A percentile compares a stretch with the other conserved stretches of the same genome.
Conservation (phyloP, 805 yeast genomes). For the Monosporozyma servazzii region DNA sequence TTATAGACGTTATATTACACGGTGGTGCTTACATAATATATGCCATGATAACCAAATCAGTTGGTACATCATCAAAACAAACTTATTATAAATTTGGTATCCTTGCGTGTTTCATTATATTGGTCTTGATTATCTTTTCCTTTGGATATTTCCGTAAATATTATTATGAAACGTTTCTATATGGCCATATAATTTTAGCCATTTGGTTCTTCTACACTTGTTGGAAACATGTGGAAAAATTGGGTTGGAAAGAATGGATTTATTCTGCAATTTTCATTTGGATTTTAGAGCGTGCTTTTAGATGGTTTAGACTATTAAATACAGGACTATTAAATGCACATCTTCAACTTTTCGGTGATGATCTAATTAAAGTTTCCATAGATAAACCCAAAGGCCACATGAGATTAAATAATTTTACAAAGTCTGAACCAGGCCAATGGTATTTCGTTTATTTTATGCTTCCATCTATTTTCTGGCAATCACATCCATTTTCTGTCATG, state of each 20-base stretch:
- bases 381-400: slow-evolving; percentile 7
- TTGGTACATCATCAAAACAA: slow-evolving; percentile 6
- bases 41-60: slow-evolving; percentile 20
- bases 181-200: slow-evolving; percentile 36
- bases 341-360: slow-evolving; percentile 12
- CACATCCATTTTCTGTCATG: slow-evolving; percentile 49
- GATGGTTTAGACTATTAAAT: slow-evolving; percentile 28
- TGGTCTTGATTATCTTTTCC: slow-evolving; percentile 26
- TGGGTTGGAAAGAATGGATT: slow-evolving; percentile 37
- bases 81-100: slow-evolving; percentile 37
- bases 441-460: slow-evolving; percentile 40
- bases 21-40: slow-evolving; percentile 32
- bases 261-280: slow-evolving; percentile 33
- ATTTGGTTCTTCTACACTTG: slow-evolving; percentile 36
- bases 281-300: slow-evolving; percentile 34
- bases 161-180: slow-evolving; percentile 39
- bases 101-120: slow-evolving; percentile 26
- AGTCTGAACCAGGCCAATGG: slow-evolving; percentile 36
- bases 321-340: slow-evolving; percentile 17
- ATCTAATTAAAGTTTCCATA: slow-evolving; percentile 13
- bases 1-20: slow-evolving; percentile 33
- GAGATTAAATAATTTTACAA: slow-evolving; percentile 23
- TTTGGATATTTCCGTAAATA: slow-evolving; percentile 28
- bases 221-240: slow-evolving; percentile 39
- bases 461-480: slow-evolving; percentile 42